Evolutionary conservation across 2,329 filamentous ascomycete species (phyloP), one percentile per base, ranked within the genome.

Genomic region (Pseudogymnoascus sp.): DNA sequence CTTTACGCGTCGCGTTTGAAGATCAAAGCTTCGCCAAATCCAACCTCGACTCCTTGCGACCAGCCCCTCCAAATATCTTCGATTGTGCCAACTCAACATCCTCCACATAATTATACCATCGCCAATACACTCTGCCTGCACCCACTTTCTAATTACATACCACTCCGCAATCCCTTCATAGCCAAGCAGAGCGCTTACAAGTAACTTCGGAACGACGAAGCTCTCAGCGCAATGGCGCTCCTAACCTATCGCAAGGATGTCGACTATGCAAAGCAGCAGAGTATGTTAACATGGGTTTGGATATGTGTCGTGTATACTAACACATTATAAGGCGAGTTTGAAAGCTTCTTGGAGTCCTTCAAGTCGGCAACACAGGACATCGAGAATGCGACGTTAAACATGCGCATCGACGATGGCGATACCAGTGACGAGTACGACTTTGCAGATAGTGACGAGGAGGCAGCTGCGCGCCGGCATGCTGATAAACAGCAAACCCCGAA

Each of bases 341-440:
- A 96, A 76, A 86, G 89, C 70, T 99, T 99, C 73, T 80, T 99
- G 65, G 80, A 83, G 69, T 86, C 86, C 65, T 99, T 95, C 85
- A 97, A 99, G 78, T 87, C 87, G 61, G 83, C 81, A 63, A 83
- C 88, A 64, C 85, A 93, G 66, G 86, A 87, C 63, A 86, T 95
- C 67, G 86, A 90, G 38, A 87, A 92, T 72, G 92, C 92, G 47
- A 82, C 99, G 57, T 86, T 90, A 68, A 86, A 88, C 67, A 85
- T 99, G 69, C 89, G 89, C 70, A 89, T 99, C 66, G 88, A 92
- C 73, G 92, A 91, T 71, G 88, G 95, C 75, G 89, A 88, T 68
- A 81, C 90, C 41, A 92, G 88, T 74, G 92, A 96, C 70, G 91
- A 96, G 70, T 90, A 96, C 73, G 92, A 97, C 70, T 90, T 95